Evolutionary conservation across 805 yeast genomes (phyloP).

Genomic region (Schwanniomyces occidentalis): DNA sequence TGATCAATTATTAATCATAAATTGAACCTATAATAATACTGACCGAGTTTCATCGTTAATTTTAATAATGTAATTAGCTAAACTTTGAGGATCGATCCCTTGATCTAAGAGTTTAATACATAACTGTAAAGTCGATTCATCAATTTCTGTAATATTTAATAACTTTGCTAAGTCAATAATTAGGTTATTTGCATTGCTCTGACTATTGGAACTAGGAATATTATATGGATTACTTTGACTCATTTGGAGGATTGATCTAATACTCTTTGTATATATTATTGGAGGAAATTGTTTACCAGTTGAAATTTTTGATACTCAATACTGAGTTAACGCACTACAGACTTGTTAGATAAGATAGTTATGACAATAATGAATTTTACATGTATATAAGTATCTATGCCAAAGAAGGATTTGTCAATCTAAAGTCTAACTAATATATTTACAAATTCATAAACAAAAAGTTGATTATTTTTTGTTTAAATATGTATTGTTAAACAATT

Average conservation of each 20-base stretch:
- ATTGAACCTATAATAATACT: slow-evolving; percentile 6
- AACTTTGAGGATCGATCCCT: slow-evolving; percentile 38
- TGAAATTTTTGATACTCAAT: no score
- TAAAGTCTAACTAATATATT: neutral
- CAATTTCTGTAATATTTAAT: slow-evolving; percentile 23
- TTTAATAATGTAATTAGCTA: slow-evolving; percentile 26
- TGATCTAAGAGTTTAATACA: slow-evolving; percentile 35
- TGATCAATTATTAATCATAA: slow-evolving; percentile 1
- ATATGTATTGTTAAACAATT: slow-evolving; percentile 1
- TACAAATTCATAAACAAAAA: slow-evolving; percentile 2
- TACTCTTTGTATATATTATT: no score
- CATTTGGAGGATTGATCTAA: no score
- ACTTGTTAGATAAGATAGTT: no score
- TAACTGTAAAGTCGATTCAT: slow-evolving; percentile 29
- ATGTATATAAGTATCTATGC: no score
- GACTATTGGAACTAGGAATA: no score
- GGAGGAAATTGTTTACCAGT: no score
- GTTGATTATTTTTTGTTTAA: no score
- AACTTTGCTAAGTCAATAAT: slow-evolving; percentile 25
- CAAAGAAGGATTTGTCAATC: neutral
- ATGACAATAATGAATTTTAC: no score
- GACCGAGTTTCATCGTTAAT: slow-evolving; percentile 27
- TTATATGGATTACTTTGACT: no score
- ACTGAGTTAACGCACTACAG: no score
- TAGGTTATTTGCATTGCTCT: slow-evolving; percentile 12